Conservation (phyloP, 2,329 filamentous ascomycete genomes). For the Claviceps maximensis region DNA sequence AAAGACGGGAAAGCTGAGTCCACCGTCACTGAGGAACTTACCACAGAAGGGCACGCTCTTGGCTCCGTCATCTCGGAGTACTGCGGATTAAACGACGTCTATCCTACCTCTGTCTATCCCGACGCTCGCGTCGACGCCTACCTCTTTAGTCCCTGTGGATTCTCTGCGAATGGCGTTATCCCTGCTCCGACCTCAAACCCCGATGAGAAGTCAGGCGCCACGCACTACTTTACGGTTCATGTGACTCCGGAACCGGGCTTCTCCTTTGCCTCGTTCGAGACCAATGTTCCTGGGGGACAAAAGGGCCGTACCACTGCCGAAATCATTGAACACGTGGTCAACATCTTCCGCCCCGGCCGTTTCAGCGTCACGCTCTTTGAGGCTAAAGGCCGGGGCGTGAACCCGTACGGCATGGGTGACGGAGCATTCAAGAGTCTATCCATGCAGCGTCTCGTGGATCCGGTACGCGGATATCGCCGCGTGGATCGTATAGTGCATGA, state of each 20-base stretch:
- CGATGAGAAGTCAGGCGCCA: conserved; percentile 30
- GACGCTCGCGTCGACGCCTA: conserved; percentile 93
- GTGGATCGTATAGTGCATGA: conserved; percentile 95
- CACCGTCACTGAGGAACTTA: conserved; percentile 53
- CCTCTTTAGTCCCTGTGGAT: conserved; percentile 90
- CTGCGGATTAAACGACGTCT: conserved; percentile 81
- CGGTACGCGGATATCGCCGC: conserved; percentile 72
- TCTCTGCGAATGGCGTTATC: conserved; percentile 91
- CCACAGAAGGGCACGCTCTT: conserved; percentile 85
- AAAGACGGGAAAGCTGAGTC: conserved; percentile 31
- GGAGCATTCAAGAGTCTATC: conserved; percentile 24
- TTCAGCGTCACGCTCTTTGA: conserved; percentile 97
- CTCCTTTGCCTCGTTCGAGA: conserved; percentile 97
- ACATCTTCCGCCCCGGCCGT: conserved; percentile 93
- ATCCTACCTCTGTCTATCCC: conserved; percentile 74
- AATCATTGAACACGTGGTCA: conserved; percentile 84
- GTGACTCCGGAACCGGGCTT: conserved; percentile 95
- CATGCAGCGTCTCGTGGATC: conserved; percentile 51
- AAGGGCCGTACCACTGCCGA: conserved; percentile 79
- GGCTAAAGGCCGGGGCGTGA: conserved; percentile 50
- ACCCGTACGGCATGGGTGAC: conserved; percentile 26
- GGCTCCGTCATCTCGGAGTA: conserved; percentile 84
- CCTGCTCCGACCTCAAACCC: conserved; percentile 49
- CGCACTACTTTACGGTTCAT: conserved; percentile 96
- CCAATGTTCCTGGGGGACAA: conserved; percentile 84